Base-by-base conservation (phyloP, 208 protist species). In the Trypanosoma rangeli region DNA sequence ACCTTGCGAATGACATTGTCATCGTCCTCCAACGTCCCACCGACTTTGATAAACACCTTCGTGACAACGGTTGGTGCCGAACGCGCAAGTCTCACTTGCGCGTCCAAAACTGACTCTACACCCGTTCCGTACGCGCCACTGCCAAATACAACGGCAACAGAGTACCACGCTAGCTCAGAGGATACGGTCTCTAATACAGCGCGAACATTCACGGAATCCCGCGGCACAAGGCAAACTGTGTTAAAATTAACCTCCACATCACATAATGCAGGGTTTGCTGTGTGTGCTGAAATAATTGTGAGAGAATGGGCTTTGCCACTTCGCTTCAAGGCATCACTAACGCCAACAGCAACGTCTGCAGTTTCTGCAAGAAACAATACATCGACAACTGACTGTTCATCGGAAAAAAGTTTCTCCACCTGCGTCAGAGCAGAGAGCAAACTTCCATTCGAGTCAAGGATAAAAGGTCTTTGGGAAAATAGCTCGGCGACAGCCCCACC, bases 151-250 rank as follows among this genome's bases (percentile, higher is more conserved):
- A 89, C 58, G n/a, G 79, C 79, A 68, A 92, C 79, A 10, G 87
- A 91, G 58, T 85, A 49, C 90, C 90, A 95, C 29, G n/a, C 18
- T 20, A 95, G 76, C 60, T 83, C 70, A 39, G 73, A 79, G n/a
- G 83, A 85, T 12, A 68, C 77, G 28, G 84, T 70, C 64, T 95
- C 86, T 24, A 95, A 72, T 50, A 92, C 28, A 35, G 73, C 90
- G 37, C 80, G 85, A 0, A 91, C 58, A 72, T 92, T 93, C 54
- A 89, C 74, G 54, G 80, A 73, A 58, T 95, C 90, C 29, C 68
- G 78, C 59, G 87, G 85, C n/a, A 90, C 84, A 59, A 93, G 80
- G 76, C 90, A 95, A 3, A 95, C 68, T 2, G 77, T 90, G 26
- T 72, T 80, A 18, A 76, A 77, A 70, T 93, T 93, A 31, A 70